Percentiles rank a stretch among this genome's conserved stretches.
Evolutionary conservation across 2,329 filamentous ascomycete genomes (phyloP).

Genomic region (Neoarthrinium moseri): DNA sequence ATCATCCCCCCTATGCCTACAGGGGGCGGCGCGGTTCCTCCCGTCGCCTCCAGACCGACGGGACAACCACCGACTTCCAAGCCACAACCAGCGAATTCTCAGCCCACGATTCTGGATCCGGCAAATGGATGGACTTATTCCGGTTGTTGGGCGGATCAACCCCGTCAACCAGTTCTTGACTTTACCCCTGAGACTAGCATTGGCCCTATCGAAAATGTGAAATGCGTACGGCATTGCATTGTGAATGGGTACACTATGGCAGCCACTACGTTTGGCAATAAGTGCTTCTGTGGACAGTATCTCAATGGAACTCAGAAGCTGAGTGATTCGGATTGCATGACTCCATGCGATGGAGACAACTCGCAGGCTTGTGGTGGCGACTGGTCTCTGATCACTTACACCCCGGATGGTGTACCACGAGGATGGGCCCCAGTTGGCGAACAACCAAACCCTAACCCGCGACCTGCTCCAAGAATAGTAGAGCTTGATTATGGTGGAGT

Average conservation of each 20-base stretch:
- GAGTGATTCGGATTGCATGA: conserved; percentile 43
- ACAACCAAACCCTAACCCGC: conserved; percentile 21
- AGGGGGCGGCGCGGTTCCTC: background rate
- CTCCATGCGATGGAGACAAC: conserved; percentile 48
- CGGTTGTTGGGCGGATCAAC: conserved; percentile 28
- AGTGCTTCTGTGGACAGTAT: conserved; percentile 47
- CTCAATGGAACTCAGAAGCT: conserved; percentile 38
- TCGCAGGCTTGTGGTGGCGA: conserved; percentile 50
- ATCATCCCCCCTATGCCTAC: background rate
- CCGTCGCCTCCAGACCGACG: too few species aligned
- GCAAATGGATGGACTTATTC: conserved; percentile 26
- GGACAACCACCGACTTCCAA: background rate
- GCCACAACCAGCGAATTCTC: background rate
- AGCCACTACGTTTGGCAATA: conserved; percentile 46
- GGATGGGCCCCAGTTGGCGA: conserved; percentile 29
- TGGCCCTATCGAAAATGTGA: conserved; percentile 24
- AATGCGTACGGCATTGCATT: conserved; percentile 48
- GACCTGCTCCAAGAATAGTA: conserved; percentile 20
- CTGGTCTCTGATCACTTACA: conserved; percentile 45
- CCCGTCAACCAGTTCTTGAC: conserved; percentile 19
- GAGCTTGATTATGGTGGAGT: conserved; percentile 23
- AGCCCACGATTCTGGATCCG: conserved; percentile 17
- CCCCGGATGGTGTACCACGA: conserved; percentile 31
- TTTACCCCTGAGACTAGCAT: conserved; percentile 12
- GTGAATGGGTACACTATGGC: conserved; percentile 42